Conservation (phyloP, 2,329 filamentous ascomycete species). For the Thermothelomyces thermophilus region DNA sequence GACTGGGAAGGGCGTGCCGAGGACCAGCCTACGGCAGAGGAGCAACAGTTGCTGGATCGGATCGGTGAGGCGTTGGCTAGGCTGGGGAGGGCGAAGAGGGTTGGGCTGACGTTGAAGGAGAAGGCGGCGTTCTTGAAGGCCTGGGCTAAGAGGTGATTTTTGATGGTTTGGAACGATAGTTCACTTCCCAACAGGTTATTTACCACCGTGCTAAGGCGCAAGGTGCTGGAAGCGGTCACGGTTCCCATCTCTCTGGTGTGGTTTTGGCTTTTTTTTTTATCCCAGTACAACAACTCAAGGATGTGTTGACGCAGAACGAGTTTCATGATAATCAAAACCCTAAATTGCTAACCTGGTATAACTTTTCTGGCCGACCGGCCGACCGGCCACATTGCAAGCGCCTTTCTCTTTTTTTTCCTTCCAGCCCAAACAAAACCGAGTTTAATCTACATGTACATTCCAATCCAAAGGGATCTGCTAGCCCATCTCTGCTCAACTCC, state of each 20-base stretch:
- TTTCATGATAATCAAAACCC: neutral
- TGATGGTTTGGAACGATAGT: no score
- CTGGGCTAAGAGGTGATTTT: constrained; percentile 40
- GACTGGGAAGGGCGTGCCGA: constrained; percentile 26
- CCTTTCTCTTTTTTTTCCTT: neutral
- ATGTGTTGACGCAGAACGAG: constrained; percentile 2
- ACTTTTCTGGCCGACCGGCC: neutral
- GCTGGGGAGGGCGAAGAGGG: constrained; percentile 78
- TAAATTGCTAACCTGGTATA: neutral
- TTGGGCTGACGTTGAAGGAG: constrained; percentile 74
- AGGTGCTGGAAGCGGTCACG: no score
- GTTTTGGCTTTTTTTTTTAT: no score
- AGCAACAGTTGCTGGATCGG: constrained; percentile 66
- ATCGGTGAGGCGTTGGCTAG: constrained; percentile 83
- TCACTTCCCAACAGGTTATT: no score
- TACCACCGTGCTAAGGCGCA: no score
- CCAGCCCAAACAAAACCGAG: constrained; percentile 5
- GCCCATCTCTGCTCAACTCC: neutral
- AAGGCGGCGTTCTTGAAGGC: constrained; percentile 76
- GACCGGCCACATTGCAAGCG: neutral
- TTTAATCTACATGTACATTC: constrained; percentile 18
- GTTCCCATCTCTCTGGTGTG: no score
- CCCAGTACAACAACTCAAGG: no score
- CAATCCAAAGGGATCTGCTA: neutral
- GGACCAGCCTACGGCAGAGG: constrained; percentile 43